Evolutionary conservation across 2,329 filamentous ascomycete species (phyloP), one percentile per base, ranked within the genome.

Genomic region (Cytospora piceae): DNA sequence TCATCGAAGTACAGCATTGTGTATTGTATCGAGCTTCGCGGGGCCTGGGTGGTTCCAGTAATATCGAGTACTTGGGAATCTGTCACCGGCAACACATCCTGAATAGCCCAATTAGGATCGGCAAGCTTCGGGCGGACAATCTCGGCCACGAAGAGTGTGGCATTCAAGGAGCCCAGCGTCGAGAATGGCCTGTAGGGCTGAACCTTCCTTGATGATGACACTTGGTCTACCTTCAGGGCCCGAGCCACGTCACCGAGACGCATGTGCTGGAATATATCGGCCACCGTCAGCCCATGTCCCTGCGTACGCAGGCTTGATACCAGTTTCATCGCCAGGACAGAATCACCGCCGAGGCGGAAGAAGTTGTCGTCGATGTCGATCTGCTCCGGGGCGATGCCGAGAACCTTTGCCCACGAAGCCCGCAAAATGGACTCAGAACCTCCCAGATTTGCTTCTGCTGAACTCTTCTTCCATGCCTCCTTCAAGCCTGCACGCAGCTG

Each of bases 231-330:
- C 69, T 75, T 76, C 34, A 79, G 57, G 0, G 71, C 73, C 31
- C 74, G 73, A 17, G 78, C 78, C 15, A 77, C 71, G 32, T 77
- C 75, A 17, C 73, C 56, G 9, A 71, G 66, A 8, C 70, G 70
- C 67, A 72, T 73, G 46, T 71, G 63, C 39, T 69, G 63, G 69
- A 85, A 85, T 64, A 84, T 80, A 34, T 83, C 78, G 0, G 81
- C 79, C 1, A 85, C 82, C 0, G 77, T 79, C 59, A 85, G 67
- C 0, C 69, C 67, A 51, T 83, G 74, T 0, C 79, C 80, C 49
- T 80, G 74, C 0, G 73, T 71, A 55, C 82, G 77, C 9, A 80
- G 73, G 0, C 79, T 78, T 0, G 81, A 80, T 54, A 80, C 77
- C 2, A 73, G 69, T 60, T 77, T 75, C 78, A 82, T 80, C 9